phyloP scores from a whole-genome alignment of 2,329 filamentous ascomycete genomes.

The Plectosphaerella plurivora region DNA sequence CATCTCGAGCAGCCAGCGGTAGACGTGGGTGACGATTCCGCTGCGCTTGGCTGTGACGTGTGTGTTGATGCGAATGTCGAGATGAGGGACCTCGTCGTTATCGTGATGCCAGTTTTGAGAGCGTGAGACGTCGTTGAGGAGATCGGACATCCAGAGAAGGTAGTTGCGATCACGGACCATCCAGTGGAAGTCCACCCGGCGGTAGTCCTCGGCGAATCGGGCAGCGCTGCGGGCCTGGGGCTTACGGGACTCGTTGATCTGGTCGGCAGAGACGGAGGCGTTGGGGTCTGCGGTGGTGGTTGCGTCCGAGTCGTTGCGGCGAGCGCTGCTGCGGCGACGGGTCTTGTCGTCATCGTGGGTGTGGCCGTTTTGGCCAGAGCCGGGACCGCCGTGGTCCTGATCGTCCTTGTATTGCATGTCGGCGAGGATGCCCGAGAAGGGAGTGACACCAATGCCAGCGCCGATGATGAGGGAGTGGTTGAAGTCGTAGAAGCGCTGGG shows the following conservation, averaged over 20 bases:
- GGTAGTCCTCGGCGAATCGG: conserved; percentile 31
- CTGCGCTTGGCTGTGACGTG: conserved; percentile 53
- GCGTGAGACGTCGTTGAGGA: conserved; percentile 44
- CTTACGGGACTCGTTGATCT: conserved; percentile 9
- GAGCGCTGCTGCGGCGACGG: conserved; percentile 9
- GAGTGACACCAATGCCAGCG: conserved; percentile 53
- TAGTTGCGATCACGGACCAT: conserved; percentile 53
- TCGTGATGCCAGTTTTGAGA: conserved; percentile 32
- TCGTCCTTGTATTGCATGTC: conserved; percentile 46
- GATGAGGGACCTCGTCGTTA: conserved; percentile 24
- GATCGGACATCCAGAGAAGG: conserved; percentile 52
- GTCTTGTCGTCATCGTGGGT: conserved; percentile 1
- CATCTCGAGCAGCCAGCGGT: conserved; percentile 51
- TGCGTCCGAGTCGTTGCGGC: conserved; percentile 11
- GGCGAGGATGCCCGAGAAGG: conserved; percentile 51
- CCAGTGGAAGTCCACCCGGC: conserved; percentile 57
- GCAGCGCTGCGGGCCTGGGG: conserved; percentile 9
- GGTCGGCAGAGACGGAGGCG: conserved; percentile 2
- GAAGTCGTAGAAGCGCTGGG: conserved; percentile 55
- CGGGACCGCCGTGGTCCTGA: conserved; percentile 23
- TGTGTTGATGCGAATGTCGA: conserved; percentile 52
- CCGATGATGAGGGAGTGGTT: conserved; percentile 52
- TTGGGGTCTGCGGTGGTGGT: conserved; percentile 1
- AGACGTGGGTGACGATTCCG: conserved; percentile 48
- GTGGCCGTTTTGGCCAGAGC: conserved; percentile 7